Evolutionary conservation across 1,284 basidiomycete genomes (phyloP).

Genomic region (Neonothopanus nambi): DNA sequence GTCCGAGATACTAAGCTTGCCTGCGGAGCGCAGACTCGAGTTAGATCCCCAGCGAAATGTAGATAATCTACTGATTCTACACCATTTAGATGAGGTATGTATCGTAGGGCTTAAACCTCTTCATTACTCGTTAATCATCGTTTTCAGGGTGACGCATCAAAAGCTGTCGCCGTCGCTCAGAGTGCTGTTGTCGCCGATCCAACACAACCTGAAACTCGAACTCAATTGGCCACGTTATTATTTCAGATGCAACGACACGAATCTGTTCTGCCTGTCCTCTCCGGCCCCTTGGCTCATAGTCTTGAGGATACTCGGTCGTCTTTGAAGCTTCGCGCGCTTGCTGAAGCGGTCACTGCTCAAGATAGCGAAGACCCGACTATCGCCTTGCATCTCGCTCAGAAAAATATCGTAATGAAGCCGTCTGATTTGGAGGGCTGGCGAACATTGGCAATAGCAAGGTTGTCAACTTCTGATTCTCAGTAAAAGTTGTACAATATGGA

Average conservation of each 20-base stretch:
- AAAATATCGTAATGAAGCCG: conserved; percentile 68
- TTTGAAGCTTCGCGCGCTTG: conserved; percentile 36
- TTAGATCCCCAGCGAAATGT: conserved; percentile 71
- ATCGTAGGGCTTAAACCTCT: background rate
- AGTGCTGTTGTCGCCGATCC: conserved; percentile 60
- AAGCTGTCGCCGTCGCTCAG: conserved; percentile 57
- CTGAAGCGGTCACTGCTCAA: conserved; percentile 22
- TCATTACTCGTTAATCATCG: background rate
- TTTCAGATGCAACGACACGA: conserved; percentile 47
- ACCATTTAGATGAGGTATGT: conserved; percentile 66
- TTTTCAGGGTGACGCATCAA: conserved; percentile 45
- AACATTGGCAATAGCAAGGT: conserved; percentile 54
- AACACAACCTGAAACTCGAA: conserved; percentile 44
- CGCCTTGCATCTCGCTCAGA: conserved; percentile 55
- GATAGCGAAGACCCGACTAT: conserved; percentile 17
- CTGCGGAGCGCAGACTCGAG: conserved; percentile 57
- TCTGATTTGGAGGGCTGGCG: conserved; percentile 61
- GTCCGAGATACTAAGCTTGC: conserved; percentile 74
- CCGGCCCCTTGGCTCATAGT: conserved; percentile 25
- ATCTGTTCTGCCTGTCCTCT: conserved; percentile 41
- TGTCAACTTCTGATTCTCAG: conserved; percentile 11
- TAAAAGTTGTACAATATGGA: conserved; percentile 1
- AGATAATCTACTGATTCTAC: conserved; percentile 64
- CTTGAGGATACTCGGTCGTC: conserved; percentile 34
- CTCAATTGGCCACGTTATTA: conserved; percentile 52